Conservation (phyloP, 2,329 filamentous ascomycete genomes). For the Ustilaginoidea virens region DNA sequence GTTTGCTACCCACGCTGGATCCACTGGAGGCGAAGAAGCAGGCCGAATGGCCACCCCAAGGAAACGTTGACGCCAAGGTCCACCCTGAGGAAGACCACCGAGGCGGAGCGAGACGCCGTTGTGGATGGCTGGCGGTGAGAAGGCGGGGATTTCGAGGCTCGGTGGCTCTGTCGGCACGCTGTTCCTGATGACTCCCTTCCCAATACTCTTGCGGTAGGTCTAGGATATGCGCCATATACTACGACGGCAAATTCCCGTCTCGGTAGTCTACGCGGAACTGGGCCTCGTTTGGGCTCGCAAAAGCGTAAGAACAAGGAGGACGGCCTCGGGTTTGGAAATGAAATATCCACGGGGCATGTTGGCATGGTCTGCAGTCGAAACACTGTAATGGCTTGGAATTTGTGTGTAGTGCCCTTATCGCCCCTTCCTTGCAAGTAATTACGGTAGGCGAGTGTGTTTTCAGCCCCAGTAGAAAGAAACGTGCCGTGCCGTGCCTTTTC, state of each 20-base stretch:
- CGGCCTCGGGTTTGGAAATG: too few species aligned
- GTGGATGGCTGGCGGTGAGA: slow-evolving; percentile 44
- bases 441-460: too few species aligned
- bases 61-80: neutral
- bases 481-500: too few species aligned
- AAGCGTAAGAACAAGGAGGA: too few species aligned
- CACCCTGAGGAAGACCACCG: slow-evolving; percentile 4
- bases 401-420: too few species aligned
- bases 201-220: slow-evolving; percentile 98
- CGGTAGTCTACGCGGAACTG: slow-evolving; percentile 51
- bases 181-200: slow-evolving; percentile 84
- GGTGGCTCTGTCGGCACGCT: slow-evolving; percentile 70
- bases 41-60: slow-evolving; percentile 13
- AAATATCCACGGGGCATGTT: too few species aligned
- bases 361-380: too few species aligned
- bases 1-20: too few species aligned
- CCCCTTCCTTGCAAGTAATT: neutral
- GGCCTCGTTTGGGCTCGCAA: too few species aligned
- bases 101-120: slow-evolving; percentile 9
- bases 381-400: too few species aligned
- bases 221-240: slow-evolving; percentile 93
- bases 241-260: slow-evolving; percentile 65
- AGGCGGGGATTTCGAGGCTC: slow-evolving; percentile 49
- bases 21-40: slow-evolving; percentile 7
- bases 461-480: too few species aligned